Evolutionary conservation across 192 early-diverging fungal genomes (phyloP).

Genomic region (Coemansia sp.): DNA sequence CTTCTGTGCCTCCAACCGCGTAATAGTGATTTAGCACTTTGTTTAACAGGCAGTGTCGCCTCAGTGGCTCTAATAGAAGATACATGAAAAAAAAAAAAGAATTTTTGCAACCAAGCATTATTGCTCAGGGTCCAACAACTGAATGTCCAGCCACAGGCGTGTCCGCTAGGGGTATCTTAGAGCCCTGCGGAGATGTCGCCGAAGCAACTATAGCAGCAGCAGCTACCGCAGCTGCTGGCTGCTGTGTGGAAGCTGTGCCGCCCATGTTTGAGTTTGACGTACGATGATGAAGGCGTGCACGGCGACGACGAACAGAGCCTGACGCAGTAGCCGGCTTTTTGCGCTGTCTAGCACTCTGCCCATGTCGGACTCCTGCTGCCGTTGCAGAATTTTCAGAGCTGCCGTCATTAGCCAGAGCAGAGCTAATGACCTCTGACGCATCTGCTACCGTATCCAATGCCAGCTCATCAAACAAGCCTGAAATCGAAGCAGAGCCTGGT

Average conservation of each 20-base stretch:
- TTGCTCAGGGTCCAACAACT: constrained; percentile 23
- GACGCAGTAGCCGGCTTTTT: constrained; percentile 37
- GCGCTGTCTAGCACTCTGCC: constrained; percentile 14
- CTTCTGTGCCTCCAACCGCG: no score
- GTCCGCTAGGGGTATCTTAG: neutral
- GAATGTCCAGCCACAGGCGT: constrained; percentile 11
- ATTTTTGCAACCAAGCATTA: constrained; percentile 1
- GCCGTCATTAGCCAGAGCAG: constrained; percentile 18
- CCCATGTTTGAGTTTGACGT: constrained; percentile 22
- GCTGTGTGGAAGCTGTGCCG: constrained; percentile 2
- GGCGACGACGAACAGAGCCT: constrained; percentile 40
- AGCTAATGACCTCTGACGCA: constrained; percentile 39
- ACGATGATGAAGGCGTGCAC: constrained; percentile 36
- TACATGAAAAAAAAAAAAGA: neutral
- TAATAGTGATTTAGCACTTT: no score
- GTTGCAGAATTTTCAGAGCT: neutral
- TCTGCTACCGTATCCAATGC: constrained; percentile 15
- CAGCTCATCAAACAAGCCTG: constrained; percentile 31
- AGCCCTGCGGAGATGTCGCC: neutral
- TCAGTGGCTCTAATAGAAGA: no score
- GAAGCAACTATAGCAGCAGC: constrained; percentile 2
- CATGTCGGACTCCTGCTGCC: constrained; percentile 9
- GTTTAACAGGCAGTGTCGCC: no score
- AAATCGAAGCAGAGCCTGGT: constrained; percentile 4
- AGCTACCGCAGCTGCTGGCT: neutral